Evolutionary conservation across 2,329 filamentous ascomycete genomes (phyloP), one percentile per base, ranked within the genome.

Genomic region (Epicoccum sorghinum): DNA sequence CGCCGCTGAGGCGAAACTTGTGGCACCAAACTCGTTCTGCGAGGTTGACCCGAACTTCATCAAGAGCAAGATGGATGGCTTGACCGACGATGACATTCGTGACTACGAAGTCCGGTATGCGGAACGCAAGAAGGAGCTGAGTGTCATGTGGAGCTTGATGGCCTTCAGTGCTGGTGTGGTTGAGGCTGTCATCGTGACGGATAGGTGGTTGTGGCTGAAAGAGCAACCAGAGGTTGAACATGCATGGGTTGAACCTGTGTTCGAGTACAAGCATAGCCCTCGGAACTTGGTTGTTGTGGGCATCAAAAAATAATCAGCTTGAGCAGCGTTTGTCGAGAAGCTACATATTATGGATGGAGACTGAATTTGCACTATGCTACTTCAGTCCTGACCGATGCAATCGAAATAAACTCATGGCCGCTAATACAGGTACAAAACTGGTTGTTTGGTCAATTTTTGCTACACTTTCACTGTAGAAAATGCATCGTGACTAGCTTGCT

Each of bases 251-350:
- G 91, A 98, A 78, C 82, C 89, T 0, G 92, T 97, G 4, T 98
- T 98, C 78, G 91, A 96, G 62, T 97, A 96, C 74, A 79, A 77
- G 33, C 77, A 89, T 70, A 96, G 92, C 72, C 95, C 95, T 42
- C 82, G 95, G 58, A 98, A 99, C 75, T 75, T 98, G 68, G 93
- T 96, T 2, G 89, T 99, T 4, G 93, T 98, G 27, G 95, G 93
- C 0, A 83, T 98, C 44, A 97, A 96, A 78, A 85, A 83, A 48
- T 69, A 33, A 18, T 18, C 18, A 18, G 18, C 18, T 18, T 18
- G 18, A 18, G 18, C 18, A 18, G 18, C 18, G 18, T 18, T 18
- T 18, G 18, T 18, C 18, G 18, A 18, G 18, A 18, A 18, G 18
- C 18, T 18, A 18, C 18, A 18, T 18, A 18, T 18, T 18, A 18